Conservation (phyloP, 495 filamentous ascomycete species). For the Penicillium pulvis region DNA sequence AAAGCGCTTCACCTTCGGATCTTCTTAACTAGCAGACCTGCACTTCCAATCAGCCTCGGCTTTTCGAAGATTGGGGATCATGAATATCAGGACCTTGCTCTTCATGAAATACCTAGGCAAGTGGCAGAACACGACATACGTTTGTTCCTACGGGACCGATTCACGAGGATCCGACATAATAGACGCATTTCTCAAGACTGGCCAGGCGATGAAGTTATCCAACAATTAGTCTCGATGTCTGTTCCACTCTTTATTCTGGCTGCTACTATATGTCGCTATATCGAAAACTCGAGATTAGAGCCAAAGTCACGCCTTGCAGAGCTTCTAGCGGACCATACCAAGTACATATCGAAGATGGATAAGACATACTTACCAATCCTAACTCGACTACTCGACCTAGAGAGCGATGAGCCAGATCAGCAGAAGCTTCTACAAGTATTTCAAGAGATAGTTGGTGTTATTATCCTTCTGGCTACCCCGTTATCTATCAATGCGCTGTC, state of each 20-base stretch:
- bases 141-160: constrained; percentile 25
- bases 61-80: constrained; percentile 21
- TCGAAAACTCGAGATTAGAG: constrained; percentile 20
- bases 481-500: constrained; percentile 26
- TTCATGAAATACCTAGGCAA: constrained; percentile 27
- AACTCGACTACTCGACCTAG: constrained; percentile 20
- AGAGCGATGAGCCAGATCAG: constrained; percentile 5
- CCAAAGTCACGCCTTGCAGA: constrained; percentile 18
- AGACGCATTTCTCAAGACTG: constrained; percentile 29
- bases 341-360: constrained; percentile 21
- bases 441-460: constrained; percentile 26
- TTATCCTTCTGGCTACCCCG: constrained; percentile 29
- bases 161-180: constrained; percentile 18
- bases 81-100: constrained; percentile 27
- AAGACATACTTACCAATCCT: constrained; percentile 34
- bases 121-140: constrained; percentile 33
- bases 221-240: constrained; percentile 21
- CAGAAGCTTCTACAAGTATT: constrained; percentile 25
- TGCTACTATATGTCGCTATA: constrained; percentile 33
- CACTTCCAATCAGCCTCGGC: constrained; percentile 41
- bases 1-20: constrained; percentile 22
- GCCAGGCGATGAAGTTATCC: constrained; percentile 34
- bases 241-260: constrained; percentile 37
- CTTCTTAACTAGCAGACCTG: constrained; percentile 50
- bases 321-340: constrained; percentile 21